Evolutionary conservation across 1,284 basidiomycete genomes (phyloP).

Genomic region (Rhodotorula sp.): DNA sequence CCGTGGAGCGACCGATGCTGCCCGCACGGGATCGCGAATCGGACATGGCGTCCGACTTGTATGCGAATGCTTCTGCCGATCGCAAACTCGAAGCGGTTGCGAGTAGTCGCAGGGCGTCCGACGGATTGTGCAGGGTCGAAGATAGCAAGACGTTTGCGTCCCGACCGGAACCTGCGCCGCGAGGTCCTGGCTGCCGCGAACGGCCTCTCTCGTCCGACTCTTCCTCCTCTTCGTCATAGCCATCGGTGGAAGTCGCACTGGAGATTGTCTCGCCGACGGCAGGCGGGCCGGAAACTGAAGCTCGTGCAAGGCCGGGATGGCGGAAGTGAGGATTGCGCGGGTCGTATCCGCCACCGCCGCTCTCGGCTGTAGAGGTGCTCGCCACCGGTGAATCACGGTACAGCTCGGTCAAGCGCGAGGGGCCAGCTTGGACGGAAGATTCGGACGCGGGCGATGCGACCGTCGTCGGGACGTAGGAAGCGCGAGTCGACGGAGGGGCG

Average conservation of each 20-base stretch:
- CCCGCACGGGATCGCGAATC: neutral
- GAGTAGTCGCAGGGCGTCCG: slow-evolving; percentile 36
- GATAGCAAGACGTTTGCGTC: slow-evolving; percentile 35
- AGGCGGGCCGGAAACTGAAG: neutral
- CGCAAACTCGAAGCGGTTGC: slow-evolving; percentile 32
- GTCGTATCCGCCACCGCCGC: slow-evolving; percentile 3
- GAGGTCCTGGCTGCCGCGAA: neutral
- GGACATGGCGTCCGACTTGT: neutral
- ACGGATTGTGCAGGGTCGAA: slow-evolving; percentile 37
- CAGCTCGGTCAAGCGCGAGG: neutral
- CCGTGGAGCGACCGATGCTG: neutral
- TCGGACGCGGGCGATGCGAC: neutral
- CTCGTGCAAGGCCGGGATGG: neutral
- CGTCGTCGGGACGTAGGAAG: neutral
- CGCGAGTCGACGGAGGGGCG: neutral
- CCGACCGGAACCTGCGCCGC: neutral
- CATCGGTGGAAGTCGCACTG: neutral
- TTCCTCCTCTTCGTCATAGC: slow-evolving; percentile 8
- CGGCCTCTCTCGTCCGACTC: slow-evolving; percentile 10
- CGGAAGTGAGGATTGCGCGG: slow-evolving; percentile 8
- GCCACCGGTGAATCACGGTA: too few species aligned
- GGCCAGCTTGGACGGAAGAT: neutral
- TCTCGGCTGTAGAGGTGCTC: neutral
- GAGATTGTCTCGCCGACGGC: neutral
- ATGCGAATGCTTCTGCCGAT: slow-evolving; percentile 1